Evolutionary conservation across 805 yeast genomes (phyloP).

Genomic region (Metschnikowia arizonensis): DNA sequence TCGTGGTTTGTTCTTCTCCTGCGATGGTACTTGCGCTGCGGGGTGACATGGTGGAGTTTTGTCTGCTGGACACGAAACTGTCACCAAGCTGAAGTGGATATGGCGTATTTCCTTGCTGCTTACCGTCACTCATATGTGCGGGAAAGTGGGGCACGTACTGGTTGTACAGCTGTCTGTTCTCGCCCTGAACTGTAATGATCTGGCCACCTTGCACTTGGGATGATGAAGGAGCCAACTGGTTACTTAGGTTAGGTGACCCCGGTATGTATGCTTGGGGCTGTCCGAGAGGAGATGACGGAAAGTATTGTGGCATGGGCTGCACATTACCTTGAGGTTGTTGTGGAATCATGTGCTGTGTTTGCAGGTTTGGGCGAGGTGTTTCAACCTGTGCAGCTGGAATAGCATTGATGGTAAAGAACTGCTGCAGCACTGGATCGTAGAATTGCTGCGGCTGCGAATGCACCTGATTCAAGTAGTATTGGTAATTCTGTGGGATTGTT

Average conservation of each 20-base stretch:
- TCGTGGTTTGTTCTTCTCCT: neutral
- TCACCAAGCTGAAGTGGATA: slow-evolving; percentile 16
- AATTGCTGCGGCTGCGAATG: slow-evolving; percentile 36
- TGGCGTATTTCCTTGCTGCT: slow-evolving; percentile 7
- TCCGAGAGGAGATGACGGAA: slow-evolving; percentile 33
- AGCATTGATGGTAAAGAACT: slow-evolving; percentile 38
- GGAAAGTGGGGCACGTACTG: slow-evolving; percentile 15
- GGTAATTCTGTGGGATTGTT: slow-evolving; percentile 18
- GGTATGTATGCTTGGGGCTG: slow-evolving; percentile 10
- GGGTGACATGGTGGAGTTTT: neutral
- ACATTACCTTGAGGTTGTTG: neutral
- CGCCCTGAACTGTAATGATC: slow-evolving; percentile 7
- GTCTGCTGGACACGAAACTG: slow-evolving; percentile 3
- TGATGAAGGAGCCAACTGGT: slow-evolving; percentile 6
- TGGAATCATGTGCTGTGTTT: neutral
- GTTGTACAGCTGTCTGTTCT: slow-evolving; percentile 6
- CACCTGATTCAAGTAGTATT: slow-evolving; percentile 21
- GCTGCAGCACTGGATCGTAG: slow-evolving; percentile 44
- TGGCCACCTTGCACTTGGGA: slow-evolving; percentile 11
- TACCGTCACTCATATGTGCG: slow-evolving; percentile 7
- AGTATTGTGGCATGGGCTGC: slow-evolving; percentile 32
- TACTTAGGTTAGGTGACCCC: slow-evolving; percentile 11
- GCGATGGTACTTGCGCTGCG: neutral
- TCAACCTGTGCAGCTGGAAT: slow-evolving; percentile 26
- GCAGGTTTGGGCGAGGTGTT: slow-evolving; percentile 22